Evolutionary conservation across 2,329 filamentous ascomycete species (phyloP).

Genomic region (Fonsecaea multimorphosa): DNA sequence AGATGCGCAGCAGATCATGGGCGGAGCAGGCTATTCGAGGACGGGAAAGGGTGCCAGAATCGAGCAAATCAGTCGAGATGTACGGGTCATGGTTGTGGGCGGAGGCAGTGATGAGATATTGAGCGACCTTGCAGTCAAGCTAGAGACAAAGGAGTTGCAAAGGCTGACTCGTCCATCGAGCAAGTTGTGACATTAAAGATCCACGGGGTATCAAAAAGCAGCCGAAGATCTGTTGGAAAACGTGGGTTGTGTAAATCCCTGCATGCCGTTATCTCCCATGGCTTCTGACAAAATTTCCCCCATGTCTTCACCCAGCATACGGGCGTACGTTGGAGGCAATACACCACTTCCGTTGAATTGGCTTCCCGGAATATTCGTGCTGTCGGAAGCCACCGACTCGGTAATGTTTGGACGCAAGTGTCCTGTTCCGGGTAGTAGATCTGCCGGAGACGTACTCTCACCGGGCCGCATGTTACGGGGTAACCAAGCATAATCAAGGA

Average conservation of each 20-base stretch:
- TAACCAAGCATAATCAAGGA: slow-evolving; percentile 27
- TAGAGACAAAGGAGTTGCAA: slow-evolving; percentile 70
- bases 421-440: slow-evolving; percentile 11
- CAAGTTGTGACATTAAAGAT: slow-evolving; percentile 33
- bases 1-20: slow-evolving; percentile 64
- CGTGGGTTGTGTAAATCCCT: not conserved
- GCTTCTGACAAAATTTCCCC: slow-evolving; percentile 15
- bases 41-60: slow-evolving; percentile 72
- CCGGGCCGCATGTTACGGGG: slow-evolving; percentile 4
- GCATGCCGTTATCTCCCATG: slow-evolving; percentile 9
- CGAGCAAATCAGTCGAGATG: slow-evolving; percentile 69
- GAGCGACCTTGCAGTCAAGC: slow-evolving; percentile 70
- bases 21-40: slow-evolving; percentile 74
- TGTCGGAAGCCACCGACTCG: not conserved
- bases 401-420: not conserved
- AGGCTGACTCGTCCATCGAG: slow-evolving; percentile 30
- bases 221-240: slow-evolving; percentile 1
- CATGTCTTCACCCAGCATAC: slow-evolving; percentile 27
- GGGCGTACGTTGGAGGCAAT: slow-evolving; percentile 16
- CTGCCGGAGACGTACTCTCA: slow-evolving; percentile 10
- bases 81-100: slow-evolving; percentile 66
- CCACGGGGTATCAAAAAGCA: slow-evolving; percentile 1
- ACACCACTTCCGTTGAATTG: not conserved
- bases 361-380: not conserved
- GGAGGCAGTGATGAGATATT: slow-evolving; percentile 76